phyloP scores from a whole-genome alignment of 768 basidiomycete species.

The Favolaschia claudopus region DNA sequence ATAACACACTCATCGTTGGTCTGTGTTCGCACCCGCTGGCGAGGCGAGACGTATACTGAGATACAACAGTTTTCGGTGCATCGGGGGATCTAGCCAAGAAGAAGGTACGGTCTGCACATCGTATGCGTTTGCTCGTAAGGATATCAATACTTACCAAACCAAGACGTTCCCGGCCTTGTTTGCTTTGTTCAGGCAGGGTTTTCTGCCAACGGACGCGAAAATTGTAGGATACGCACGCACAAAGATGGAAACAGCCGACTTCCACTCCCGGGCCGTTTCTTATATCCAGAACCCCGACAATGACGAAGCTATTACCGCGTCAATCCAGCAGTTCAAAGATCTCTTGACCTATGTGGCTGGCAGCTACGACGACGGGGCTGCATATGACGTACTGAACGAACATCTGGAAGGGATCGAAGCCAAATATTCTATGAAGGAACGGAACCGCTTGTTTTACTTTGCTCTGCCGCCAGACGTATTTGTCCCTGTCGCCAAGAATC shows the following conservation, averaged over 20 bases:
- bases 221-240: constrained; percentile 98
- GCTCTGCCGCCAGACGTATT: constrained; percentile 97
- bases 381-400: constrained; percentile 80
- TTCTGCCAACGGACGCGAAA: constrained; percentile 83
- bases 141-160: constrained; percentile 14
- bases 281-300: constrained; percentile 85
- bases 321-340: constrained; percentile 86
- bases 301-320: constrained; percentile 58
- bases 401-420: constrained; percentile 82
- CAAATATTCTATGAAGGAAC: constrained; percentile 63
- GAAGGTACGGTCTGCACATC: constrained; percentile 72
- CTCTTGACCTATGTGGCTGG: constrained; percentile 85
- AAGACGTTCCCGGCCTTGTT: constrained; percentile 97
- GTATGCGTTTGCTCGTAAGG: neutral
- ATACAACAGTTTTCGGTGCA: constrained; percentile 81
- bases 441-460: constrained; percentile 94
- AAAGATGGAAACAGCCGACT: constrained; percentile 90
- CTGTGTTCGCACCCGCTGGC: constrained; percentile 36
- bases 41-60: constrained; percentile 15
- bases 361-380: constrained; percentile 83
- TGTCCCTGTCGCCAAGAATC: constrained; percentile 82
- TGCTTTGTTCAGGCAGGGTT: constrained; percentile 80
- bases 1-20: constrained; percentile 92
- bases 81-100: constrained; percentile 99
- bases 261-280: constrained; percentile 81